These are phyloP conservation scores for Fallopia convolvulus DNA, from an alignment of 148 eudicot species.

Conservation along the genomic window DNA sequence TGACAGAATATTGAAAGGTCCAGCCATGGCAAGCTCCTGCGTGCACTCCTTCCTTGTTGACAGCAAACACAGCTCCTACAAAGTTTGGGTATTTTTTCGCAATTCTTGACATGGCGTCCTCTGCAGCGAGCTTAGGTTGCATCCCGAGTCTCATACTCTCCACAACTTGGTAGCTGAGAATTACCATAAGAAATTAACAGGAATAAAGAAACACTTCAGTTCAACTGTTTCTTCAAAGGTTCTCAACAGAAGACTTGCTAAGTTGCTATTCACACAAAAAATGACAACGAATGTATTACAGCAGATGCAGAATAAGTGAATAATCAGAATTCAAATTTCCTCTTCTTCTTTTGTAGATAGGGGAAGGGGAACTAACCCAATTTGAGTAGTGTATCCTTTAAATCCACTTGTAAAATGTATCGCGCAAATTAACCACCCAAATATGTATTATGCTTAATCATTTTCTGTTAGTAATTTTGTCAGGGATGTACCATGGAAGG, in stretches of 20 bases:
- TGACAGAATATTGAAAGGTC: constrained; percentile 92
- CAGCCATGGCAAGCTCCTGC: constrained; percentile 98
- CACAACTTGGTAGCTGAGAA: constrained; percentile 80
- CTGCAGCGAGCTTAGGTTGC: constrained; percentile 76
- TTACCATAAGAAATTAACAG: not conserved
- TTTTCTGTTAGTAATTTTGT: not conserved
- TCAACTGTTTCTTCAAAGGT: not conserved
- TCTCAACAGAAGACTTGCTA: not conserved
- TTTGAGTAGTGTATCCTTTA: not conserved
- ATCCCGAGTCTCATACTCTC: constrained; percentile 92
- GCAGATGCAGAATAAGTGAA: not conserved
- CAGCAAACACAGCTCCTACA: constrained; percentile 83
- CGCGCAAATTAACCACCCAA: not conserved
- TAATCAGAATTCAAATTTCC: not conserved
- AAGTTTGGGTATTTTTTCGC: constrained; percentile 67
- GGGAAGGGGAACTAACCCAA: not conserved
- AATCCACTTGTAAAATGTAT: not conserved
- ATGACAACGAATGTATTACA: not conserved
- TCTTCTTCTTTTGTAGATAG: not conserved
- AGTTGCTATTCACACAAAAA: not conserved
- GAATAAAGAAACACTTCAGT: not conserved
- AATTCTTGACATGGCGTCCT: constrained; percentile 79
- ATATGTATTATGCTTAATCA: not conserved
- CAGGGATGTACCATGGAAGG: constrained; percentile 69
- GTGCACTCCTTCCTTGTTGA: constrained; percentile 56